Base-by-base conservation (phyloP, 805 yeast genomes). In the Lachancea fermentati region DNA sequence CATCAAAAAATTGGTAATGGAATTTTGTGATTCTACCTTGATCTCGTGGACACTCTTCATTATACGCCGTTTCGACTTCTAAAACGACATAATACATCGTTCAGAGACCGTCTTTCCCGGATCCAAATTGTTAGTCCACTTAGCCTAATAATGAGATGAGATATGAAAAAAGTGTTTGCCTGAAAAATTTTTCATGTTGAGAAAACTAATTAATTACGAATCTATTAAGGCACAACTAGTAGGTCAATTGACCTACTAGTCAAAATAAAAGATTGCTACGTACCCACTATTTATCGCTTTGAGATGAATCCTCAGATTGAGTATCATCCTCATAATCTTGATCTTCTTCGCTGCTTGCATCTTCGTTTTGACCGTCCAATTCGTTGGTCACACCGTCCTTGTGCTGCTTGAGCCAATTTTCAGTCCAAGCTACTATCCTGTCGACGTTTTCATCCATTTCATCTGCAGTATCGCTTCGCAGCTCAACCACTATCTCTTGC, bases 391-490 rank as follows among this genome's bases (percentile, higher is more conserved):
- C 81, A 15, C 85, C 85, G 1, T 74, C 65, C n/a, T 75, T 69
- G 49, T 77, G 73, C 57, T 85, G 85, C 30, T 66, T 58, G 19
- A 72, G 62, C 97, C 97, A 93, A 50, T 73, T 72, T 31, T 74
- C 72, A 15, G 74, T 68, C 97, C 98, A 93, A 5, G 71, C 72
- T 1, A 63, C 65, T 5, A 93, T 73, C 51, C 97, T 71, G 13
- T 76, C 81, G 7, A 87, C 84, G 51, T 93, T 93, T n/a, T 73
- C 74, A 42, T 85, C 94, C 69, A 89, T 74, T 32, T 87, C 81
- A 39, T 83, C 93, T 12, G 76, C 78, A 15, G 69, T 62, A 58
- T 91, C 79, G 44, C 95, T 84, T 34, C 65, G 67, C 46, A 93
- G 71, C 52, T 84, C 93, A 31, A 93, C 85, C 22, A 93, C 91